phyloP scores from a whole-genome alignment of 768 basidiomycete genomes.

The Amanita pallidorosea region DNA sequence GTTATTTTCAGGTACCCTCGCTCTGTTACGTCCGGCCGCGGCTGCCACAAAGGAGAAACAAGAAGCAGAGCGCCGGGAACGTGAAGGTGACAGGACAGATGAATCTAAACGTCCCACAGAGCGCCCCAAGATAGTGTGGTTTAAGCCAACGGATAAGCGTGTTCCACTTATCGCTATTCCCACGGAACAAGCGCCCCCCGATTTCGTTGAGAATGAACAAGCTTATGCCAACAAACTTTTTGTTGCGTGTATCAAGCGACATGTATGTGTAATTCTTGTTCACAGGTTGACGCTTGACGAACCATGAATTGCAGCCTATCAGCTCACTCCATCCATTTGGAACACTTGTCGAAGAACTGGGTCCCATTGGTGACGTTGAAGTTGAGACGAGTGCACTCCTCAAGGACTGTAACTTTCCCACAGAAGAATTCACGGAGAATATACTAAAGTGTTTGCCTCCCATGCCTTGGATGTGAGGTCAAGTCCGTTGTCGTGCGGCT shows the following conservation, averaged over 20 bases:
- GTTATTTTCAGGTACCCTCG: slow-evolving; percentile 94
- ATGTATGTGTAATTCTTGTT: slow-evolving; percentile 43
- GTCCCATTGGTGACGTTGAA: slow-evolving; percentile 96
- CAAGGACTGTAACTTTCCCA: slow-evolving; percentile 98
- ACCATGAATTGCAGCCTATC: slow-evolving; percentile 48
- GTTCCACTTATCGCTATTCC: slow-evolving; percentile 98
- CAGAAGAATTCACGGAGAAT: slow-evolving; percentile 92
- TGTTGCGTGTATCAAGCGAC: slow-evolving; percentile 97
- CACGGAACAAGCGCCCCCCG: slow-evolving; percentile 93
- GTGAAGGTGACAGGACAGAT: slow-evolving; percentile 86
- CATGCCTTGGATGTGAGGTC: slow-evolving; percentile 80
- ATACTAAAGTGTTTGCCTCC: slow-evolving; percentile 95
- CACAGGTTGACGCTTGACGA: background rate
- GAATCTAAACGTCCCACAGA: slow-evolving; percentile 73
- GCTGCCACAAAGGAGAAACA: slow-evolving; percentile 99
- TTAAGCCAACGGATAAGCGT: slow-evolving; percentile 98
- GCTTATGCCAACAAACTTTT: slow-evolving; percentile 85
- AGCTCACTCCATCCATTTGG: slow-evolving; percentile 98
- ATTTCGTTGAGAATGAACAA: slow-evolving; percentile 94
- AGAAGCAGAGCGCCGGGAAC: slow-evolving; percentile 93
- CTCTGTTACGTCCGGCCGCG: slow-evolving; percentile 88
- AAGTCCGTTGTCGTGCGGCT: background rate
- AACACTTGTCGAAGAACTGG: slow-evolving; percentile 94
- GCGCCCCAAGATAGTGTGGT: slow-evolving; percentile 99
- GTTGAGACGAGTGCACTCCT: slow-evolving; percentile 95